Conservation (phyloP, 2,329 filamentous ascomycete species). For the Aspergillus chevalieri region DNA sequence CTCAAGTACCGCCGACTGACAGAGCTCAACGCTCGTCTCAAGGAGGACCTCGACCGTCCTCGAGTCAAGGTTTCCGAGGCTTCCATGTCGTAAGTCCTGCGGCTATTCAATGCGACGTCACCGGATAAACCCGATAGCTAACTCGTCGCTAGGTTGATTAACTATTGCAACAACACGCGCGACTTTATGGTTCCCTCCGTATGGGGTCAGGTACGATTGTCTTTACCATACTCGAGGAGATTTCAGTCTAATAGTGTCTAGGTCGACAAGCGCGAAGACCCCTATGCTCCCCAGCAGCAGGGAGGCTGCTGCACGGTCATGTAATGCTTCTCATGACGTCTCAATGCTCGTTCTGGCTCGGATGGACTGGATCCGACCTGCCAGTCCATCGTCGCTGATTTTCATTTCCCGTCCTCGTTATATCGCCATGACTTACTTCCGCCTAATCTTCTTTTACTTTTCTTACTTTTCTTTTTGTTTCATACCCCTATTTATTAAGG, state of each 20-base stretch:
- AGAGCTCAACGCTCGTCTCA: conserved; percentile 91
- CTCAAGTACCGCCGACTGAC: conserved; percentile 93
- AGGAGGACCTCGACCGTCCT: conserved; percentile 91
- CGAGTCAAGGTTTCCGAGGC: conserved; percentile 94
- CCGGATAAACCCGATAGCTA: neutral
- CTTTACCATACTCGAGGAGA: conserved; percentile 6
- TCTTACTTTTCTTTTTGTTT: conserved; percentile 5
- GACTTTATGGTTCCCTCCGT: conserved; percentile 99
- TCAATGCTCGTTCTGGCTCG: conserved; percentile 6
- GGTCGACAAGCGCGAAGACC: conserved; percentile 92
- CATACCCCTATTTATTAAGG: conserved; percentile 5
- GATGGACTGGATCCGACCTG: conserved; percentile 8
- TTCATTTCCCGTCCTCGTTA: neutral
- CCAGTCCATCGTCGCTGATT: conserved; percentile 4
- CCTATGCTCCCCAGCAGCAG: conserved; percentile 93
- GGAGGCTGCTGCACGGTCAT: conserved; percentile 93
- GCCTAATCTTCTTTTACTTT: conserved; percentile 11
- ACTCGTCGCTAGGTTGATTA: conserved; percentile 68
- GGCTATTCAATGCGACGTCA: neutral
- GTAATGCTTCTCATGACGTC: conserved; percentile 49
- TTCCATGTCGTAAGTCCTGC: conserved; percentile 63
- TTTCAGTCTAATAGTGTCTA: conserved; percentile 23
- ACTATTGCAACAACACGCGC: conserved; percentile 94
- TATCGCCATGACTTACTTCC: conserved; percentile 15
- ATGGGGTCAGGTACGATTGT: conserved; percentile 66